Conservation (phyloP, 2,329 filamentous ascomycete species). For the Fusarium sp. region DNA sequence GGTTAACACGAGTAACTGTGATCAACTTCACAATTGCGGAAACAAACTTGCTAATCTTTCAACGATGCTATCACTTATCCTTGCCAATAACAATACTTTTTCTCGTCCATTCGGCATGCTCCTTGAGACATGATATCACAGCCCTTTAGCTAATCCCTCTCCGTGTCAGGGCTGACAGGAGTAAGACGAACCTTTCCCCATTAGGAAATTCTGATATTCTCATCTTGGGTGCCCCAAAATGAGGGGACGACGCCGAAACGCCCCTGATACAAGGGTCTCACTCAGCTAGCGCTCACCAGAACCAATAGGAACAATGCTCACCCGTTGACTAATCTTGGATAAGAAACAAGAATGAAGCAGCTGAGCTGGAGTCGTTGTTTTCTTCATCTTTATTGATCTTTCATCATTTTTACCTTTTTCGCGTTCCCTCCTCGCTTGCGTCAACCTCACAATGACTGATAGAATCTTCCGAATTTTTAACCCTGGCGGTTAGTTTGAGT, state of each 20-base stretch:
- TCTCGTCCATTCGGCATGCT: background rate
- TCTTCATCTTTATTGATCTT: background rate
- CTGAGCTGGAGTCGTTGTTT: background rate
- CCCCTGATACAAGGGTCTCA: conserved; percentile 1
- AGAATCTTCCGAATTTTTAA: conserved; percentile 48
- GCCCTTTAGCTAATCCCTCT: no score
- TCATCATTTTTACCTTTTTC: conserved; percentile 8
- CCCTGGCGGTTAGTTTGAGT: conserved; percentile 36
- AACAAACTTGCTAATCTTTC: background rate
- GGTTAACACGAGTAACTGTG: background rate
- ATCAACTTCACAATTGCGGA: background rate
- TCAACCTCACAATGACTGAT: conserved; percentile 14
- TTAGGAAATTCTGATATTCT: conserved; percentile 18
- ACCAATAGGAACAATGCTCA: background rate
- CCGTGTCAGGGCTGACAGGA: background rate
- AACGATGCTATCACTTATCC: fast-evolving
- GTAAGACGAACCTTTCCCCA: background rate
- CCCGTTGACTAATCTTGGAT: conserved; percentile 8
- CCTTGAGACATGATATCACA: background rate
- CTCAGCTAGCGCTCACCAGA: background rate
- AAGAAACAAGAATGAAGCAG: background rate
- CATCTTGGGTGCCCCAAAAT: background rate
- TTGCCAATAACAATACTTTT: no score
- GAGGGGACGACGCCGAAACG: background rate
- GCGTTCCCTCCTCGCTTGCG: background rate